Conservation (phyloP, 345 rosid species). For the Euphorbia pulcherrima region DNA sequence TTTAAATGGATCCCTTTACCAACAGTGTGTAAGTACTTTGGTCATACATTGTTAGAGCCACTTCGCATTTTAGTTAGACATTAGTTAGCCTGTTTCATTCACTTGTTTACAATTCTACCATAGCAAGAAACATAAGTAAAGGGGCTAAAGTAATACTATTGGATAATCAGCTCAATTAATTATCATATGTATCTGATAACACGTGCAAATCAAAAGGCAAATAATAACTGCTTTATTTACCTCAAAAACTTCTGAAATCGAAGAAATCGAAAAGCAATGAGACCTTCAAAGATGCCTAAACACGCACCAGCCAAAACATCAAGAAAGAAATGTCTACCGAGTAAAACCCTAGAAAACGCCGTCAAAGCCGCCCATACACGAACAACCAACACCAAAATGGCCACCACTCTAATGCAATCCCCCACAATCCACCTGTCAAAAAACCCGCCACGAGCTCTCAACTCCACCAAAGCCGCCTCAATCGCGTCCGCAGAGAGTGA, state of each 20-base stretch:
- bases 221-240: conserved; percentile 4
- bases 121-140: background rate
- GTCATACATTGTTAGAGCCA: background rate
- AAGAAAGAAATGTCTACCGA: conserved; percentile 68
- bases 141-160: background rate
- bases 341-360: conserved; percentile 66
- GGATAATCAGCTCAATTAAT: background rate
- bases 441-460: conserved; percentile 8
- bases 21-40: background rate
- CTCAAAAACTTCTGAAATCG: conserved; percentile 22
- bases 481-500: conserved; percentile 32
- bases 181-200: background rate
- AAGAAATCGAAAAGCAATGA: conserved; percentile 30
- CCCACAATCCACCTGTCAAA: conserved; percentile 18
- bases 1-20: too few relatives aligned
- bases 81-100: background rate
- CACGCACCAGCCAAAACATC: conserved; percentile 71
- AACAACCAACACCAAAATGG: conserved; percentile 27
- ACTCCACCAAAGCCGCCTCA: conserved; percentile 13
- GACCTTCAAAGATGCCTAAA: conserved; percentile 62
- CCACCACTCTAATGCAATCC: conserved; percentile 14
- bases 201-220: background rate
- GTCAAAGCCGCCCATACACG: conserved; percentile 70
- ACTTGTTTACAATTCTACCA: background rate
- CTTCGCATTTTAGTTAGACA: background rate